Evolutionary conservation across 495 filamentous ascomycete genomes (phyloP).

Genomic region (Mytilinidion resinicola): DNA sequence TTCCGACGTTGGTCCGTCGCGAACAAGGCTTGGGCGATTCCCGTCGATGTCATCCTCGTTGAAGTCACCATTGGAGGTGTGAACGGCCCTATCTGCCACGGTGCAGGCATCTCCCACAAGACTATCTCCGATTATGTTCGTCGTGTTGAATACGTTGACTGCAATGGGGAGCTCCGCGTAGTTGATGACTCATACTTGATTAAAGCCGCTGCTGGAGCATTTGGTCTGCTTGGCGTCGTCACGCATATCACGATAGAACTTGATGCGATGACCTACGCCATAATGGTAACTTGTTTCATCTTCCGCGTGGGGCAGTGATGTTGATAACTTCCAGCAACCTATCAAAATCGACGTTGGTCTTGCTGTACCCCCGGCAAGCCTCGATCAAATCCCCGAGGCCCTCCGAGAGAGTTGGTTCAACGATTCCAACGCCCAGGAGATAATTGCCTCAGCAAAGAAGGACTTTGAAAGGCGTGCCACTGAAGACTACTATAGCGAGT

Average conservation of each 20-base stretch:
- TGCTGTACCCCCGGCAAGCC: slow-evolving; percentile 43
- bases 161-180: slow-evolving; percentile 41
- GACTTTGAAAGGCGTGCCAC: slow-evolving; percentile 44
- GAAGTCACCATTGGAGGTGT: slow-evolving; percentile 49
- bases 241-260: slow-evolving; percentile 51
- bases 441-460: slow-evolving; percentile 45
- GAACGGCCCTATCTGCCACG: slow-evolving; percentile 51
- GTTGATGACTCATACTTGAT: slow-evolving; percentile 41
- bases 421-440: slow-evolving; percentile 30
- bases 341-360: slow-evolving; percentile 40
- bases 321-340: slow-evolving; percentile 26
- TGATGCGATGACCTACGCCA: slow-evolving; percentile 47
- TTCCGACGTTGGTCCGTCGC: slow-evolving; percentile 45
- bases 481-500: slow-evolving; percentile 45
- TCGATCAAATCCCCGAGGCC: slow-evolving; percentile 39
- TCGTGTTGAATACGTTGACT: slow-evolving; percentile 47
- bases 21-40: slow-evolving; percentile 40
- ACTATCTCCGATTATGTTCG: slow-evolving; percentile 46
- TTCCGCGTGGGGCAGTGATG: background rate
- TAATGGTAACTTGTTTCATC: slow-evolving; percentile 25
- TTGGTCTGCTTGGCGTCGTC: slow-evolving; percentile 48
- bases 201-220: slow-evolving; percentile 45
- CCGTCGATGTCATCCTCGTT: slow-evolving; percentile 47
- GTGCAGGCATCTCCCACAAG: slow-evolving; percentile 41
- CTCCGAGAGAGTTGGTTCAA: slow-evolving; percentile 30